Percentiles rank a stretch among this genome's conserved stretches.
These are phyloP conservation scores for Chalara sp. DNA, from an alignment of 2,329 filamentous ascomycete genomes.

Conservation along the genomic window DNA sequence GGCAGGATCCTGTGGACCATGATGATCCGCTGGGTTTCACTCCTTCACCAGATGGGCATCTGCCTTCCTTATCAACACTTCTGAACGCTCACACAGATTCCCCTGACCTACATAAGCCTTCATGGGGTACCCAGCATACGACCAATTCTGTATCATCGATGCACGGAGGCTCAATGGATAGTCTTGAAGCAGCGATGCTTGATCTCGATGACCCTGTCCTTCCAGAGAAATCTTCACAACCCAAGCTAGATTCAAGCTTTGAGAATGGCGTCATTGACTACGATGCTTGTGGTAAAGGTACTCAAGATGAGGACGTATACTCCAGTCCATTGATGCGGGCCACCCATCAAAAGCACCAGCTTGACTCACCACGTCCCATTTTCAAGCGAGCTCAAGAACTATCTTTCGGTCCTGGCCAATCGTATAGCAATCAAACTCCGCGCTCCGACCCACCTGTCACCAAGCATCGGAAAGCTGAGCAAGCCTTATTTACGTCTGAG, in stretches of 20 bases:
- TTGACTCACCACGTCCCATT: not conserved
- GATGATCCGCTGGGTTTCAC: conserved; percentile 1
- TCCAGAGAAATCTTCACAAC: conserved; percentile 1
- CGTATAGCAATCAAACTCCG: not conserved
- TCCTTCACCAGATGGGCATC: conserved; percentile 24
- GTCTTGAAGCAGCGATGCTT: conserved; percentile 21
- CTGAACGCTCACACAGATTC: conserved; percentile 10
- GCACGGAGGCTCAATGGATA: conserved; percentile 8
- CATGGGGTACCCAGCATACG: not conserved
- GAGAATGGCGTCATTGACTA: conserved; percentile 20
- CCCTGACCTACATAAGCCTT: conserved; percentile 2
- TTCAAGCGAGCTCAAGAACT: no score
- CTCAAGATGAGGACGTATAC: not conserved
- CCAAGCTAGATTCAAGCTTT: conserved; percentile 17
- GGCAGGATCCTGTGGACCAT: not conserved
- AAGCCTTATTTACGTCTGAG: not conserved
- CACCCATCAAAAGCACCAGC: not conserved
- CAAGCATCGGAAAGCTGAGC: not conserved
- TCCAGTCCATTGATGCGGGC: conserved; percentile 4
- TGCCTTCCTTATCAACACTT: conserved; percentile 31
- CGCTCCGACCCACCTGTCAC: not conserved
- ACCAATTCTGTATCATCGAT: conserved; percentile 1
- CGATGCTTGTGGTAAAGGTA: conserved; percentile 12
- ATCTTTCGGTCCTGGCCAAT: no score
- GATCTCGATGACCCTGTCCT: conserved; percentile 17